These are phyloP conservation scores for Rosa multiflora DNA, from an alignment of 306 rosid genomes.

Conservation along the genomic window DNA sequence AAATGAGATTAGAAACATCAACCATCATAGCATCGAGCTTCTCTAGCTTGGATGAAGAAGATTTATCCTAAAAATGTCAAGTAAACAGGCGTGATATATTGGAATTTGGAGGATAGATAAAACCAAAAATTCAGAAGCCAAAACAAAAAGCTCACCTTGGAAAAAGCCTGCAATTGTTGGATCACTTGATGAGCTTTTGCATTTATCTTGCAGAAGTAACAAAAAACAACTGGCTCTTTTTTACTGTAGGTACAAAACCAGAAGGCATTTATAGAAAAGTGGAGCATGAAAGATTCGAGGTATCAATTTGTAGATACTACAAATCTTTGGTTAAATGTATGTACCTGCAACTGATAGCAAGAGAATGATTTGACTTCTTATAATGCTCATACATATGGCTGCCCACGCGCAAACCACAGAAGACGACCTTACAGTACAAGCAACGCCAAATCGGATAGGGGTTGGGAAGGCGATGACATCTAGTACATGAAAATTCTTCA, in stretches of 20 bases:
- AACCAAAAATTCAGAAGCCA: no score
- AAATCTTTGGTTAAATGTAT: not conserved
- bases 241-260: not conserved
- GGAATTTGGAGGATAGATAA: no score
- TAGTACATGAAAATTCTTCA: no score
- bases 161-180: not conserved
- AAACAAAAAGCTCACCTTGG: no score
- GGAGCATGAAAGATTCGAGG: not conserved
- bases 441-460: not conserved
- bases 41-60: no score
- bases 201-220: not conserved
- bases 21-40: not conserved
- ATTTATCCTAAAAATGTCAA: not conserved
- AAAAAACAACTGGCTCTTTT: not conserved
- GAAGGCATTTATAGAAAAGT: not conserved
- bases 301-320: not conserved
- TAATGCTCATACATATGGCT: not conserved
- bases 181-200: not conserved
- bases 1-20: not conserved
- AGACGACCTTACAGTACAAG: not conserved
- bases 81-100: no score
- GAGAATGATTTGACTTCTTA: not conserved
- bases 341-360: not conserved
- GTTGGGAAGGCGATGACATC: not conserved
- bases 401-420: not conserved